Percentiles rank a stretch among this genome's conserved stretches.
phyloP scores from a whole-genome alignment of 768 basidiomycete species.

The Macrolepiota albuminosa region DNA sequence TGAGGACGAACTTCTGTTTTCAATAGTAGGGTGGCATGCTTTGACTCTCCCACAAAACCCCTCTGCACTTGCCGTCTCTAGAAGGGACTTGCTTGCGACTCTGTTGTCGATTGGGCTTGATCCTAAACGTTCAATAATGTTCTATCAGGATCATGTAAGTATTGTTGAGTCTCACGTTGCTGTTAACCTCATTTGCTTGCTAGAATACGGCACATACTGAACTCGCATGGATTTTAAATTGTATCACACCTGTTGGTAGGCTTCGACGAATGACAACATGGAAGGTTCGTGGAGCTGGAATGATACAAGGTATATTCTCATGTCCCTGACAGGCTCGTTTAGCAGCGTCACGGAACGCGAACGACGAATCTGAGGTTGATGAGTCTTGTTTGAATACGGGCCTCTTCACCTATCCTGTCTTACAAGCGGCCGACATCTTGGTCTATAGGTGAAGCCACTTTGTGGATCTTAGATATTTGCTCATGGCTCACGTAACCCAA shows the following conservation, averaged over 20 bases:
- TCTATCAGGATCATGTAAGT: conserved; percentile 86
- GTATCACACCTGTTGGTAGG: conserved; percentile 77
- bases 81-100: conserved; percentile 75
- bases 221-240: conserved; percentile 86
- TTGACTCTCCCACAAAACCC: conserved; percentile 90
- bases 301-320: conserved; percentile 2
- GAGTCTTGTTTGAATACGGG: conserved; percentile 82
- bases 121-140: conserved; percentile 66
- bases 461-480: not conserved
- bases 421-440: conserved; percentile 92
- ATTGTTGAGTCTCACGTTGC: not conserved
- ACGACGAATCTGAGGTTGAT: conserved; percentile 70
- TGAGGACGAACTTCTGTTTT: conserved; percentile 69
- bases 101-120: conserved; percentile 85
- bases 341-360: conserved; percentile 68
- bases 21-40: conserved; percentile 93
- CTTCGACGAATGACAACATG: conserved; percentile 92
- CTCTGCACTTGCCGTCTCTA: conserved; percentile 48
- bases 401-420: conserved; percentile 86
- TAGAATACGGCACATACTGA: conserved; percentile 85
- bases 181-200: not conserved
- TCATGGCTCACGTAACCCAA: conserved; percentile 21
- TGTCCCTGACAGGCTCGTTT: conserved; percentile 57
- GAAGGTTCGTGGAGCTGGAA: conserved; percentile 56
- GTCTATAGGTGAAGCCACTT: conserved; percentile 59